Conservation (phyloP, 176 grass and related monocot species). For the Typha latifolia region DNA sequence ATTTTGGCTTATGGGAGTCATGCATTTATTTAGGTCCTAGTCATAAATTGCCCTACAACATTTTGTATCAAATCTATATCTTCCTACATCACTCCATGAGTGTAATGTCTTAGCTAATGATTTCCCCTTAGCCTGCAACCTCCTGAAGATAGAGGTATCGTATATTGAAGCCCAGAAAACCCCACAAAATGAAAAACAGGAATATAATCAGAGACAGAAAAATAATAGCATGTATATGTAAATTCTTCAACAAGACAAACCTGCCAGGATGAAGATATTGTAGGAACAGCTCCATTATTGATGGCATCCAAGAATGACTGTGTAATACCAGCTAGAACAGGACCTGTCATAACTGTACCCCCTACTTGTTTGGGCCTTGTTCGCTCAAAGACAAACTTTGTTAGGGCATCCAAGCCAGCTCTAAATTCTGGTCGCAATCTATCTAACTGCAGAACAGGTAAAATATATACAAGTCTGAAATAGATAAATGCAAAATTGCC, state of each 20-base stretch:
- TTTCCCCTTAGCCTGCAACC: too few species aligned
- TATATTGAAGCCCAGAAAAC: too few species aligned
- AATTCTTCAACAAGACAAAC: slow-evolving; percentile 23
- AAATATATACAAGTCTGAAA: slow-evolving; percentile 3
- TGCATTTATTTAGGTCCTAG: too few species aligned
- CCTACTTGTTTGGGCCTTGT: slow-evolving; percentile 69
- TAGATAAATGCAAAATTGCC: background rate
- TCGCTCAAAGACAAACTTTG: slow-evolving; percentile 58
- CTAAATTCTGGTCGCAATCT: slow-evolving; percentile 57
- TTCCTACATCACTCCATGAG: too few species aligned
- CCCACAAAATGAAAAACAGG: too few species aligned
- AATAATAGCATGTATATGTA: background rate
- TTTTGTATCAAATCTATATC: too few species aligned
- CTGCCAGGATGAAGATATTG: slow-evolving; percentile 80
- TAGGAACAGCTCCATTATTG: slow-evolving; percentile 72
- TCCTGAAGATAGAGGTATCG: too few species aligned
- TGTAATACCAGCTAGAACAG: slow-evolving; percentile 51
- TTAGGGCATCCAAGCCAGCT: slow-evolving; percentile 50
- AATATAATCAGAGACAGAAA: too few species aligned
- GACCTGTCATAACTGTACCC: slow-evolving; percentile 57
- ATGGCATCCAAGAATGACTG: slow-evolving; percentile 68
- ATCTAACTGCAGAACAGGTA: slow-evolving; percentile 34
- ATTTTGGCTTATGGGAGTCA: too few species aligned
- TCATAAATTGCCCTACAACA: too few species aligned
- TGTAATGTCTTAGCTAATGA: too few species aligned